phyloP scores from a whole-genome alignment of 140 eudicot genomes.

The Erigeron philadelphicus region DNA sequence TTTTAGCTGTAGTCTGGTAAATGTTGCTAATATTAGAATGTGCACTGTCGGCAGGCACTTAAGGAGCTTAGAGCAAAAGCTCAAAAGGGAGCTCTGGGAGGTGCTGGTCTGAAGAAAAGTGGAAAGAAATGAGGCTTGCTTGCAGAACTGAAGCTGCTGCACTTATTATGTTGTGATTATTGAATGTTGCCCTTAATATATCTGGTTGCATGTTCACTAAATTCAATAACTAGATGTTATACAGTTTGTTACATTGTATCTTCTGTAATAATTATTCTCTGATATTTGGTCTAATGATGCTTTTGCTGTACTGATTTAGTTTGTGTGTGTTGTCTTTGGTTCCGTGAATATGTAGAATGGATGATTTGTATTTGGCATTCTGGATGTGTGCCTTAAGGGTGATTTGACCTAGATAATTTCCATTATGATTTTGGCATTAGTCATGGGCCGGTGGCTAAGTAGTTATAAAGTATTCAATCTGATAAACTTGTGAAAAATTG shows the following conservation, averaged over 20 bases:
- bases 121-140: constrained; percentile 62
- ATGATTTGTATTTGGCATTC: background rate
- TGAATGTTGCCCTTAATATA: constrained; percentile 18
- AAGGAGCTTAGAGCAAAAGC: constrained; percentile 92
- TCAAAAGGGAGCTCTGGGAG: constrained; percentile 77
- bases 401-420: too few relatives aligned
- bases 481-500: too few relatives aligned
- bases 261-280: constrained; percentile 28
- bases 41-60: constrained; percentile 42
- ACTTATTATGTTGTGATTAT: constrained; percentile 26
- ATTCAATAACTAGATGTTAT: constrained; percentile 15
- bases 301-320: background rate
- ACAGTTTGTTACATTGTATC: constrained; percentile 15
- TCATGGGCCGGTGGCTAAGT: too few relatives aligned
- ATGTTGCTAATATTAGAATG: constrained; percentile 1
- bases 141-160: constrained; percentile 12
- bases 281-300: constrained; percentile 14
- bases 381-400: background rate
- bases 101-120: constrained; percentile 89
- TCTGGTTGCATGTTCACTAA: constrained; percentile 9
- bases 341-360: too few relatives aligned
- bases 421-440: too few relatives aligned
- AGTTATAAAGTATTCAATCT: too few relatives aligned
- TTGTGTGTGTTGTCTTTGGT: background rate
- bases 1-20: background rate